A percentile compares a stretch with the other conserved stretches of the same genome.
Evolutionary conservation across 1,284 basidiomycete genomes (phyloP).

Genomic region (Bjerkandera adusta): DNA sequence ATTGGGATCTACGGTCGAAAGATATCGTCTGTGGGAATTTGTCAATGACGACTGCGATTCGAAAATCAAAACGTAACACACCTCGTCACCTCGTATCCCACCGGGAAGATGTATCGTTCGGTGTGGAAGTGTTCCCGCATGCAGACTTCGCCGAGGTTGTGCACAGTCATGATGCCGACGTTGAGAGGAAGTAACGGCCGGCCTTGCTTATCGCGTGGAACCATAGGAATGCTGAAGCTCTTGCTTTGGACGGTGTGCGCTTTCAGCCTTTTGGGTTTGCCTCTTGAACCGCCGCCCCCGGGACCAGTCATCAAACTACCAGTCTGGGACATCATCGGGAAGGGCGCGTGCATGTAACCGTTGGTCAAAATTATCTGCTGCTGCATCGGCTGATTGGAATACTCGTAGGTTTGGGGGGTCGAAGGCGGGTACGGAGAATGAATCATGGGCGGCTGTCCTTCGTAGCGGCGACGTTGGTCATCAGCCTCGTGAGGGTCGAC

Average conservation of each 20-base stretch:
- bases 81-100: conserved; percentile 81
- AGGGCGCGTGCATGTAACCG: too few relatives aligned
- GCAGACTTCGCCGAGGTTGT: conserved; percentile 68
- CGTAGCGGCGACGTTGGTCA: not conserved
- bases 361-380: too few relatives aligned
- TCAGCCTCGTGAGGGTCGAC: not conserved
- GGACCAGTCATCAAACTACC: too few relatives aligned
- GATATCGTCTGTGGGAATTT: conserved; percentile 53
- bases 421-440: too few relatives aligned
- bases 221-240: conserved; percentile 69
- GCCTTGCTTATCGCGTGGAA: conserved; percentile 67
- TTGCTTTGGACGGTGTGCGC: conserved; percentile 76
- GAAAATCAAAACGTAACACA: conserved; percentile 31
- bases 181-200: conserved; percentile 70
- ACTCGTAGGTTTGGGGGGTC: too few relatives aligned
- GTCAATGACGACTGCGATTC: too few relatives aligned
- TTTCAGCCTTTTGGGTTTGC: conserved; percentile 72
- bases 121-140: conserved; percentile 81
- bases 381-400: too few relatives aligned
- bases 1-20: conserved; percentile 66
- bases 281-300: conserved; percentile 16
- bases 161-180: conserved; percentile 80
- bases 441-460: too few relatives aligned
- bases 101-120: conserved; percentile 81
- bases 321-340: too few relatives aligned